Base-by-base conservation (phyloP, 768 basidiomycete species). In the Cyclocybe aegerita region DNA sequence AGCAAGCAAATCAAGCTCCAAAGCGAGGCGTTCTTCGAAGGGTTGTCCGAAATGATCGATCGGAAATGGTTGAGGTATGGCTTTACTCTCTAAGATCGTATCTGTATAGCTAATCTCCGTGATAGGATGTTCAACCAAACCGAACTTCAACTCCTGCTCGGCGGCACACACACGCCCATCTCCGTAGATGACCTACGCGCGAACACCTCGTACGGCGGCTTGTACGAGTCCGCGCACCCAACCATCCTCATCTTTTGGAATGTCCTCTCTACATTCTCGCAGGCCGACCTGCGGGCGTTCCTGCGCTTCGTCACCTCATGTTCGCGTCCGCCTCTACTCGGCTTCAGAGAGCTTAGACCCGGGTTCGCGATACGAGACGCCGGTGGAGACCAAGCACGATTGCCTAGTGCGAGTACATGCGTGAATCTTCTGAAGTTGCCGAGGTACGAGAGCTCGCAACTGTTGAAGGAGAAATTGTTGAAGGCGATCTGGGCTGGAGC, bases 91-190 rank as follows among this genome's bases (percentile, higher is more conserved):
- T 9, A 15, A 6, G 14, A 14, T 32, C 34, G 16, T 41, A 23
- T 35, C 11, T 17, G 42, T 50, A 37, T 4, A 9, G 9, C 31
- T 29, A 4, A 23, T n/a, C n/a, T 11, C n/a, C 39, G 11, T 14
- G 11, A 7, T 54, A 90, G 93, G 39, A 95, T 98, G 91, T 99
- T 98, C 71, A 96, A 98, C 66, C 95, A 96, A 57, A 88, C 92
- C 63, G 97, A 98, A 67, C 75, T 98, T 3, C 93, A 93, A 64
- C 87, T 96, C 42, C 74, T 98, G 1, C 76, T 99, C 6, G 95
- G 95, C 0, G 93, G 92, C 5, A 88, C 90, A 30, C 88, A 96
- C 53, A 75, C 90, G 0, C 87, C 88, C 0, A 86, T 96, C 41
- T 89, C 95, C 62, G 56, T 98, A 6, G 83, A 87, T 10, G 95